phyloP scores from a whole-genome alignment of 805 yeast genomes.

The Candida maltosa region DNA sequence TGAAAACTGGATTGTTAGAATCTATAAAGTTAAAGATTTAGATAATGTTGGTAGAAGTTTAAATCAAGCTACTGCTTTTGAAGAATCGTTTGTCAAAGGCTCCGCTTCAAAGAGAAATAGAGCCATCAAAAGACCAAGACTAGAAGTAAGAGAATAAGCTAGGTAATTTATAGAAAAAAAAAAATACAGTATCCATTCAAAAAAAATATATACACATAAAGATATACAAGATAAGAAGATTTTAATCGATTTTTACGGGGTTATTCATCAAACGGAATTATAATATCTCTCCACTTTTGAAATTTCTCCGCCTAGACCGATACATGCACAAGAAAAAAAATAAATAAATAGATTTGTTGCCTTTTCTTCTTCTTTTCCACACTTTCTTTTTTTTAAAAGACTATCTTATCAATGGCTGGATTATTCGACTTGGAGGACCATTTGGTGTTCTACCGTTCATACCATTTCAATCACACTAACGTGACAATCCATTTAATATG shows the following conservation, averaged over 20 bases:
- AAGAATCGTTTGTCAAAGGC: conserved; percentile 27
- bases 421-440: conserved; percentile 34
- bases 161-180: background rate
- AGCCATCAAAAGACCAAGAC: conserved; percentile 48
- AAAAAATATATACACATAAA: conserved; percentile 1
- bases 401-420: conserved; percentile 22
- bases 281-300: no score
- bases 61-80: conserved; percentile 53
- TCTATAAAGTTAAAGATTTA: conserved; percentile 84
- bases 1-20: conserved; percentile 95
- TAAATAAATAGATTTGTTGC: background rate
- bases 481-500: conserved; percentile 74
- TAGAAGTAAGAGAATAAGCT: conserved; percentile 46
- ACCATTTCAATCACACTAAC: conserved; percentile 55
- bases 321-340: no score
- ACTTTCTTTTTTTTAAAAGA: no score
- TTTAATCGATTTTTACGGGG: no score
- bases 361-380: background rate
- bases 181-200: no score
- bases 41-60: conserved; percentile 85
- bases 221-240: no score
- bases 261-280: no score
- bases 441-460: conserved; percentile 42
- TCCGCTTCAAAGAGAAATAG: conserved; percentile 27
- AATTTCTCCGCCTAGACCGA: no score